Evolutionary conservation across 305 asterid genomes (phyloP).

Genomic region (Fraxinus floribunda): DNA sequence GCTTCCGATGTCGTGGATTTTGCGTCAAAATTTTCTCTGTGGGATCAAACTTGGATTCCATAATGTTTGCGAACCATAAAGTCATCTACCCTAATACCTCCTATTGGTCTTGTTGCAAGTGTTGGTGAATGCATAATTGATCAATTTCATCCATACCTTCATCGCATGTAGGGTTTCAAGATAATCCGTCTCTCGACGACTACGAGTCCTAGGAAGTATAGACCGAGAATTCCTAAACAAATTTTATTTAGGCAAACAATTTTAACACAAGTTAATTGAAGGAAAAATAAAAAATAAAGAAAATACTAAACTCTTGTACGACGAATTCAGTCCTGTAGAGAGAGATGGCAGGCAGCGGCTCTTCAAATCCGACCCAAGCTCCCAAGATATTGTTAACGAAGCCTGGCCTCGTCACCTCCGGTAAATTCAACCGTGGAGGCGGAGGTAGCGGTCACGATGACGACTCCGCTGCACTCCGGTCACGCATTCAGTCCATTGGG

Average conservation of each 20-base stretch:
- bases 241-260: not conserved
- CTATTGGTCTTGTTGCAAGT: not conserved
- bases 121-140: not conserved
- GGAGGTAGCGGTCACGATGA: constrained; percentile 52
- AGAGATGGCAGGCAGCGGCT: constrained; percentile 44
- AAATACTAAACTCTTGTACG: not conserved
- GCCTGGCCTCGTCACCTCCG: constrained; percentile 70
- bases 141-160: not conserved
- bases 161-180: not conserved
- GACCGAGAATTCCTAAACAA: not conserved
- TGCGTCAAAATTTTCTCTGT: not conserved
- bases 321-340: not conserved
- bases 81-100: not conserved
- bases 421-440: constrained; percentile 54
- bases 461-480: constrained; percentile 65
- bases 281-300: not conserved
- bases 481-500: constrained; percentile 74
- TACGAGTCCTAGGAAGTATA: not conserved
- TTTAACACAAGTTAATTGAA: not conserved
- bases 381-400: constrained; percentile 90
- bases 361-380: constrained; percentile 44
- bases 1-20: not conserved
- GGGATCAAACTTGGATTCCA: not conserved
- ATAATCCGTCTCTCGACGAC: not conserved
- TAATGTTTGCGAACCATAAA: not conserved